Percentiles rank a stretch among this genome's conserved stretches.
phyloP scores from a whole-genome alignment of 345 rosid species.

The Cardiospermum halicacabum region DNA sequence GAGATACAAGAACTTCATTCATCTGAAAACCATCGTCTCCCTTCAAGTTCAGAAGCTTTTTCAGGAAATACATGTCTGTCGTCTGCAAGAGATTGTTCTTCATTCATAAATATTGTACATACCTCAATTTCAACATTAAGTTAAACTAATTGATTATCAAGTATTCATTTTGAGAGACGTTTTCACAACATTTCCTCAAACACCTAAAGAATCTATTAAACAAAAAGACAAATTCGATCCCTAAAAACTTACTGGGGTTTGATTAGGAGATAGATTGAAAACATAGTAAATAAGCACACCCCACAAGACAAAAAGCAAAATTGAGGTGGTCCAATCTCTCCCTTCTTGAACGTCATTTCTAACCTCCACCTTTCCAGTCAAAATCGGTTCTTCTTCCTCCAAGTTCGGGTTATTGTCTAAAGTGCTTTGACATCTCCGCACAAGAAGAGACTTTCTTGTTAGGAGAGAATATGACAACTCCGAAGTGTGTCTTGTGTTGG shows the following conservation, averaged over 20 bases:
- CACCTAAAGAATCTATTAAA: not conserved
- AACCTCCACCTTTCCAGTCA: slow-evolving; percentile 21
- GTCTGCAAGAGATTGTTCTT: slow-evolving; percentile 37
- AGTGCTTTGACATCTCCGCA: slow-evolving; percentile 37
- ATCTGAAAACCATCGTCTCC: slow-evolving; percentile 83
- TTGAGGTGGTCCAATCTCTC: slow-evolving; percentile 72
- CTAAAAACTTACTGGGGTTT: slow-evolving; percentile 87
- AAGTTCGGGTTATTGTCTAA: slow-evolving; percentile 43
- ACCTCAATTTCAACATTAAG: too few relatives aligned
- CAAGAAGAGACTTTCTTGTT: slow-evolving; percentile 21
- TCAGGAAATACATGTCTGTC: slow-evolving; percentile 74
- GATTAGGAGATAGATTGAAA: slow-evolving; percentile 69
- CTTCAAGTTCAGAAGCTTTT: slow-evolving; percentile 70
- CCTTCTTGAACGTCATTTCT: slow-evolving; percentile 26
- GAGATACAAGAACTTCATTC: slow-evolving; percentile 76
- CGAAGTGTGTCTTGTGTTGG: slow-evolving; percentile 9
- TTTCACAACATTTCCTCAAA: too few relatives aligned
- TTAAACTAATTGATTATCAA: not conserved
- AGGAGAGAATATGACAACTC: slow-evolving; percentile 13
- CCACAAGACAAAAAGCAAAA: slow-evolving; percentile 66
- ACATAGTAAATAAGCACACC: slow-evolving; percentile 69
- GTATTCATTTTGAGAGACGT: not conserved
- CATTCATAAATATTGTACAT: too few relatives aligned
- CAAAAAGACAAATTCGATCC: too few relatives aligned
- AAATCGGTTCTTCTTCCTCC: slow-evolving; percentile 29